A percentile compares a stretch with the other conserved stretches of the same genome.
Evolutionary conservation across 2,329 filamentous ascomycete species (phyloP).

Genomic region (Fusarium torulosum): DNA sequence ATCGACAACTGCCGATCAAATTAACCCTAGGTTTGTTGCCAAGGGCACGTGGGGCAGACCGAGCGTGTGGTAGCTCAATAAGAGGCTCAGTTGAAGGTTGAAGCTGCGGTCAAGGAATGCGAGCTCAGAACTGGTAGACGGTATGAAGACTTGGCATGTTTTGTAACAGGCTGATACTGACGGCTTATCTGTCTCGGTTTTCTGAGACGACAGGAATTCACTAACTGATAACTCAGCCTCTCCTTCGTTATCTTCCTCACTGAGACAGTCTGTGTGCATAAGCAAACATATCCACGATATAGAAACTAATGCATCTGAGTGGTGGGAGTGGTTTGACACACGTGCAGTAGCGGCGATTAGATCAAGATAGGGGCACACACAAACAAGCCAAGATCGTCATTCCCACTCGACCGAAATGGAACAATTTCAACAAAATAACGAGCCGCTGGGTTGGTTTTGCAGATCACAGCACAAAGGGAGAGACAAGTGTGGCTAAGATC

Average conservation of each 20-base stretch:
- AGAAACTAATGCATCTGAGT: not conserved
- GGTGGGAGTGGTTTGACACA: not conserved
- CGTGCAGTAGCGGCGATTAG: not conserved
- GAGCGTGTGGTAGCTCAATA: not conserved
- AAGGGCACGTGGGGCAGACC: constrained; percentile 8
- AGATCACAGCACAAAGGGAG: constrained; percentile 4
- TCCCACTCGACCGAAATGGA: constrained; percentile 1
- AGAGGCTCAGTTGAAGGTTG: not conserved
- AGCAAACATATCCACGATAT: no score
- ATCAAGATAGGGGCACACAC: not conserved
- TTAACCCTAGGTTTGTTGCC: not conserved
- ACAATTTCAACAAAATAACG: constrained; percentile 6
- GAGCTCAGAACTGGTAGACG: not conserved
- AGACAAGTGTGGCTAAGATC: constrained; percentile 1
- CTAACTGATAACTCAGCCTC: not conserved
- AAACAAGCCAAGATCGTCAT: not conserved
- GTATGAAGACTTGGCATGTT: not conserved
- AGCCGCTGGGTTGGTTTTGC: not conserved
- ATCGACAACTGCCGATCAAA: constrained; percentile 11
- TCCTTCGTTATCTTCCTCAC: not conserved
- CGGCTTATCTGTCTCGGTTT: not conserved
- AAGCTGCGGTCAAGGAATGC: not conserved
- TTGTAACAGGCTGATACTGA: not conserved
- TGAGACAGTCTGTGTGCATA: no score
- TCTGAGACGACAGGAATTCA: no score